These are phyloP conservation scores for Penicillium decumbens DNA, from an alignment of 2,329 filamentous ascomycete genomes.

Conservation along the genomic window DNA sequence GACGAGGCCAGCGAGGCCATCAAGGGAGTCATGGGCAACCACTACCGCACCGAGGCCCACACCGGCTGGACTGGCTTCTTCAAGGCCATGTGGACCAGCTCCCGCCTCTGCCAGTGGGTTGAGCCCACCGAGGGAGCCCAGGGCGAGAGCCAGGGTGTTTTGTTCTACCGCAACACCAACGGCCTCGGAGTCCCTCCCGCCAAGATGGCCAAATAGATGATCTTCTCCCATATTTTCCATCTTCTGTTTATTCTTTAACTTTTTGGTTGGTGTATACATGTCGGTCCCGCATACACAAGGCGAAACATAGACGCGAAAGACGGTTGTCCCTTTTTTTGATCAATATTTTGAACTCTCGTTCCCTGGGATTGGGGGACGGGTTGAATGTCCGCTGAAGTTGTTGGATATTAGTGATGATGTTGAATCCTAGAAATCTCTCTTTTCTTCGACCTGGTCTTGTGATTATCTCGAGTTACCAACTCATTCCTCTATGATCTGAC, in stretches of 20 bases:
- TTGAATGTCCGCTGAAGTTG: not conserved
- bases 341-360: not conserved
- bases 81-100: constrained; percentile 71
- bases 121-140: constrained; percentile 79
- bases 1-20: constrained; percentile 93
- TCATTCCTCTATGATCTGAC: not conserved
- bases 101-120: constrained; percentile 93
- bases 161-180: constrained; percentile 96
- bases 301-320: constrained; percentile 14
- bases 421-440: not conserved
- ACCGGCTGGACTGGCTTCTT: constrained; percentile 80
- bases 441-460: not conserved
- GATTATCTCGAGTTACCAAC: not conserved
- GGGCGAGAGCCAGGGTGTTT: constrained; percentile 74
- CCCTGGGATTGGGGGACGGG: no score
- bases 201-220: constrained; percentile 37
- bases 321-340: not conserved
- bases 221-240: constrained; percentile 8
- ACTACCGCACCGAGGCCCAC: constrained; percentile 80
- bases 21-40: constrained; percentile 87
- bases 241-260: not conserved
- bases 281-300: constrained; percentile 9
- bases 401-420: not conserved
- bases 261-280: constrained; percentile 11
- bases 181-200: constrained; percentile 64